phyloP scores from a whole-genome alignment of 352 stramenopile species.

The Globisporangium emineosum region DNA sequence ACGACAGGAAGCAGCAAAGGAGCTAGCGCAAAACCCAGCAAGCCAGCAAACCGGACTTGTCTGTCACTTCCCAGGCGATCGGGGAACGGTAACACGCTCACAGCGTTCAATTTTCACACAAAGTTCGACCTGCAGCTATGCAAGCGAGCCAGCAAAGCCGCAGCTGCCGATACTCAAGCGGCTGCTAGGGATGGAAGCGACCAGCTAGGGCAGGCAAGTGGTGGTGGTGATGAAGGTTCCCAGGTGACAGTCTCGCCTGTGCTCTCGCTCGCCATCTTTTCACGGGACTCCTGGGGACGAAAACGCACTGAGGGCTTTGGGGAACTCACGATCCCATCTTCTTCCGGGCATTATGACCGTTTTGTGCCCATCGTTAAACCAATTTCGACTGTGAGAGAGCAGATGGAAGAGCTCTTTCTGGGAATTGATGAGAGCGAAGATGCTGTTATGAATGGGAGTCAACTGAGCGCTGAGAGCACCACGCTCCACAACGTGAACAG shows the following conservation, averaged over 20 bases:
- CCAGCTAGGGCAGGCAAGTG: background rate
- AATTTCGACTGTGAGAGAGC: slow-evolving; percentile 29
- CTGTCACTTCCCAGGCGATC: background rate
- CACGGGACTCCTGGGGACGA: slow-evolving; percentile 42
- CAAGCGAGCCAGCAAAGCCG: background rate
- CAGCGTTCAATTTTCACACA: slow-evolving; percentile 18
- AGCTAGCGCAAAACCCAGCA: background rate
- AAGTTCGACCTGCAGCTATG: slow-evolving; percentile 19
- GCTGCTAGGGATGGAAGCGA: background rate
- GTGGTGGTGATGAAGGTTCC: background rate
- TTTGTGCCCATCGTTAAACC: slow-evolving; percentile 36
- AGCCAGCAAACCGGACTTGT: background rate
- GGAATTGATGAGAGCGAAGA: slow-evolving; percentile 29
- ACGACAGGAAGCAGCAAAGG: background rate
- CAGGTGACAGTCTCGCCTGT: slow-evolving; percentile 10
- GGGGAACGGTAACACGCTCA: background rate
- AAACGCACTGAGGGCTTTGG: slow-evolving; percentile 34
- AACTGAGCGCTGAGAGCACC: slow-evolving; percentile 6
- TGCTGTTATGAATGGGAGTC: background rate
- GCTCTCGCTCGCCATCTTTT: slow-evolving; percentile 41
- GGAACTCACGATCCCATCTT: slow-evolving; percentile 30
- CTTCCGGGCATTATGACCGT: slow-evolving; percentile 30
- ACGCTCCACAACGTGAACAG: slow-evolving; percentile 20
- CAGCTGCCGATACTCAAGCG: too few relatives aligned
- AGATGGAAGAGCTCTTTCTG: slow-evolving; percentile 67